A percentile compares a stretch with the other conserved stretches of the same genome.
Evolutionary conservation across 495 filamentous ascomycete species (phyloP).

Genomic region (Rhypophila decipiens): DNA sequence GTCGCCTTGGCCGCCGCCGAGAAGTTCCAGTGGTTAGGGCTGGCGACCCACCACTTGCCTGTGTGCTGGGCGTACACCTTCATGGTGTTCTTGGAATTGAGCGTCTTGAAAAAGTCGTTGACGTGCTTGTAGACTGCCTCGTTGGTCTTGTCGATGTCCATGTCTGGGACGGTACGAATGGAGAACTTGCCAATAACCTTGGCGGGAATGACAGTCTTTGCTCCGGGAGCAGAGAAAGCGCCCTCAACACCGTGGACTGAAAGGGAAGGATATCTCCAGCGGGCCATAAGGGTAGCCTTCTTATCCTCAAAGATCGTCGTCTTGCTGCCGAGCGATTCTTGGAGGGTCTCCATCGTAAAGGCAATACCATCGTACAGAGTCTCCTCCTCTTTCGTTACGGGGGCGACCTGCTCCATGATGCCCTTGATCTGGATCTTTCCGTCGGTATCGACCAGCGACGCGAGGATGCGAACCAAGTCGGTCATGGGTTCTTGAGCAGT

Average conservation of each 20-base stretch:
- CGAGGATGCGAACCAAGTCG: slow-evolving; percentile 76
- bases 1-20: slow-evolving; percentile 86
- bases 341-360: slow-evolving; percentile 91
- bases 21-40: slow-evolving; percentile 98
- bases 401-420: slow-evolving; percentile 83
- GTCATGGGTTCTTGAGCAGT: slow-evolving; percentile 98
- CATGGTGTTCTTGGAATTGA: slow-evolving; percentile 84
- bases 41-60: slow-evolving; percentile 98
- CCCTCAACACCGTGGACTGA: slow-evolving; percentile 97
- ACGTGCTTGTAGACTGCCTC: slow-evolving; percentile 74
- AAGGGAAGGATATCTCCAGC: slow-evolving; percentile 89
- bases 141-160: slow-evolving; percentile 88
- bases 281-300: slow-evolving; percentile 85
- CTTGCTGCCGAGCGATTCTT: slow-evolving; percentile 81
- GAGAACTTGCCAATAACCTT: slow-evolving; percentile 98
- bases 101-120: slow-evolving; percentile 69
- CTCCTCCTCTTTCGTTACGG: slow-evolving; percentile 79
- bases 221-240: slow-evolving; percentile 86
- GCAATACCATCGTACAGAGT: slow-evolving; percentile 75
- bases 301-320: slow-evolving; percentile 81
- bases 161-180: slow-evolving; percentile 93
- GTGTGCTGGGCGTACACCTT: slow-evolving; percentile 75
- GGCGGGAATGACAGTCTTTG: slow-evolving; percentile 97
- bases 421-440: slow-evolving; percentile 89
- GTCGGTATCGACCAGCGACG: slow-evolving; percentile 74